These are phyloP conservation scores for Fimicolochytrium jonesii DNA, from an alignment of 192 early-diverging fungal species.

Conservation along the genomic window DNA sequence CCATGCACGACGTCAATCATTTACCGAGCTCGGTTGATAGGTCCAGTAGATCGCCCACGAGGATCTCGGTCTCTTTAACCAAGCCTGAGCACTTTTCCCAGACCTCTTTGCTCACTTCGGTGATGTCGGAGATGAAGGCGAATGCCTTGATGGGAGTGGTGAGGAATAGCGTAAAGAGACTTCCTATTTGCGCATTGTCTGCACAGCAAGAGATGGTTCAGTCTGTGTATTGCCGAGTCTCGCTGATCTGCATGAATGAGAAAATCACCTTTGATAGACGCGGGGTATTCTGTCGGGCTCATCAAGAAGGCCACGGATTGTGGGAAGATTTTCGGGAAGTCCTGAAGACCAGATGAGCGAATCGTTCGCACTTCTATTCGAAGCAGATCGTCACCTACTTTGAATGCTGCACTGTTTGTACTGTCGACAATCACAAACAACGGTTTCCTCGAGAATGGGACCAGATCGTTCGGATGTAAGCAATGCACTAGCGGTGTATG, in stretches of 20 bases:
- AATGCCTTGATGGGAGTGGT: constrained; percentile 89
- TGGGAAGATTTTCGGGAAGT: constrained; percentile 82
- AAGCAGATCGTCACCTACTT: too few relatives aligned
- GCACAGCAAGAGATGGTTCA: too few relatives aligned
- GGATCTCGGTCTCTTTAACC: constrained; percentile 38
- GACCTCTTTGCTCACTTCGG: constrained; percentile 50
- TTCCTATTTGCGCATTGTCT: constrained; percentile 71
- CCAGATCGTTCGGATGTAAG: constrained; percentile 82
- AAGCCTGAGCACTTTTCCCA: constrained; percentile 67
- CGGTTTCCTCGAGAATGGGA: constrained; percentile 93
- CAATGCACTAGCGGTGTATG: constrained; percentile 61
- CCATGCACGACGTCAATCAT: not conserved
- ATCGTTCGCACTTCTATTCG: too few relatives aligned
- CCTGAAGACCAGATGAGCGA: too few relatives aligned
- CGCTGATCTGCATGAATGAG: too few relatives aligned
- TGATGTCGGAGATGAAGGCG: constrained; percentile 70
- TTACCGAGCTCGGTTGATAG: constrained; percentile 25
- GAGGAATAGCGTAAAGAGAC: constrained; percentile 91
- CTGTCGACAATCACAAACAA: constrained; percentile 94
- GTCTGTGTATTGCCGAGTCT: too few relatives aligned
- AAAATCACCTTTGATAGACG: constrained; percentile 71
- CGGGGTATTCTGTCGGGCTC: constrained; percentile 85
- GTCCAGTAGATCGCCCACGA: constrained; percentile 35
- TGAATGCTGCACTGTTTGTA: constrained; percentile 80
- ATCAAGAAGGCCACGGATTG: constrained; percentile 83